Evolutionary conservation across 2,329 filamentous ascomycete species (phyloP).

Genomic region (Fusarium algeriense): DNA sequence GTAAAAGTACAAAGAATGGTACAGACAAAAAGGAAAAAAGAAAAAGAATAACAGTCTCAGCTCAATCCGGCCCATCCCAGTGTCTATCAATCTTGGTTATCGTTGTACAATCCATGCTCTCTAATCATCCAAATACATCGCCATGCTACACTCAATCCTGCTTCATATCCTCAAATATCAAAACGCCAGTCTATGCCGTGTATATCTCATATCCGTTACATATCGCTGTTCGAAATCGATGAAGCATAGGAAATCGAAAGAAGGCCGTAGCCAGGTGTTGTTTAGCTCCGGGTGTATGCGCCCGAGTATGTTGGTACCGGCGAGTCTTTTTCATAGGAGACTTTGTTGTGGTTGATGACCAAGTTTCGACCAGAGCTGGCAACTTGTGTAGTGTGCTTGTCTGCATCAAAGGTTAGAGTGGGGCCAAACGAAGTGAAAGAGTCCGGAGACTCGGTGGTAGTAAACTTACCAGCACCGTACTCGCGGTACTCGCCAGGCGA

Average conservation of each 20-base stretch:
- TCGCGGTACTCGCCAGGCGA: conserved; percentile 50
- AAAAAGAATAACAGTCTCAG: conserved; percentile 8
- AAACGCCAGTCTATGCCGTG: conserved; percentile 41
- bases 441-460: conserved; percentile 16
- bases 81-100: conserved; percentile 20
- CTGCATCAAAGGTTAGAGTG: conserved; percentile 43
- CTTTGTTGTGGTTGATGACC: conserved; percentile 52
- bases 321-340: conserved; percentile 47
- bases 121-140: conserved; percentile 37
- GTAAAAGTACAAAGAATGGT: conserved; percentile 28
- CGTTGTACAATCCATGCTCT: conserved; percentile 17
- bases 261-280: neutral
- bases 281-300: conserved; percentile 32
- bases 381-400: conserved; percentile 44
- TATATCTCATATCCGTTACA: conserved; percentile 34
- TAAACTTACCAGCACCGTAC: conserved; percentile 50
- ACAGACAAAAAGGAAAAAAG: neutral
- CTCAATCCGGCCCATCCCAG: conserved; percentile 22
- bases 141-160: conserved; percentile 24
- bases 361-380: conserved; percentile 41
- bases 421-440: conserved; percentile 9
- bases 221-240: conserved; percentile 28
- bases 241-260: conserved; percentile 10
- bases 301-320: conserved; percentile 49
- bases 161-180: conserved; percentile 18